Evolutionary conservation across 176 grass and related monocot species (phyloP), one percentile per base, ranked within the genome.

Genomic region (Oryza rufipogon): DNA sequence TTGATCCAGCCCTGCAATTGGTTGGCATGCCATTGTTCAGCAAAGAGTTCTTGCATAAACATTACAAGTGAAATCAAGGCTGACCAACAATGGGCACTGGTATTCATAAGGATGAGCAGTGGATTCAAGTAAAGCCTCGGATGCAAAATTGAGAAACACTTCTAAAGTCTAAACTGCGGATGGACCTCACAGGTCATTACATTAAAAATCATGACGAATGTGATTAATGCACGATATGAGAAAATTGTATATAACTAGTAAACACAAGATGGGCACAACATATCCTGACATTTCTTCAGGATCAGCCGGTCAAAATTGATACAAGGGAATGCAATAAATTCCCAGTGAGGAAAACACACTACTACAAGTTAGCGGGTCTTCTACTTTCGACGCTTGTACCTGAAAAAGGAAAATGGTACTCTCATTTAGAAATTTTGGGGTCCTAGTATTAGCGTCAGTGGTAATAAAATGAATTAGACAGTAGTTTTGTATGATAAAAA

Each of bases 311-410:
- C 22, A 81, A 86, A 81, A 89, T 56, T 77, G 72, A 56, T 51
- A 66, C 71, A 76, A 32, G 16, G 11, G 11, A 54, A 67, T 79
- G 41, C 22, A 52, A 65, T 25, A 75, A 3, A 70, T 46, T 0
- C 20, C 23, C 41, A 12, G 33, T 73, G 61, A 25, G 41, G 11
- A 54, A 13, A 73, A 74, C 3, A 69, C 12, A 7, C 39, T 15
- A 65, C 44, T 15, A 65, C 44, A 68, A 66, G 25, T 86, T 48
- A 20, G 39, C 25, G 1, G n/a, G 6, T 67, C 32, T 81, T 77
- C 84, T 90, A 90, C 79, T 90, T 90, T 22, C 88, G 73, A 20
- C 88, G 84, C 16, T 90, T 90, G 84, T 86, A 90, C 79, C 87
- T 89, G 42, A 23, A 54, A 73, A 71, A 80, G 56, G 9, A 33